Percentiles rank a stretch among this genome's conserved stretches.
Conservation (phyloP, 169 alveolate genomes). For the Plasmodium billcollinsi region DNA sequence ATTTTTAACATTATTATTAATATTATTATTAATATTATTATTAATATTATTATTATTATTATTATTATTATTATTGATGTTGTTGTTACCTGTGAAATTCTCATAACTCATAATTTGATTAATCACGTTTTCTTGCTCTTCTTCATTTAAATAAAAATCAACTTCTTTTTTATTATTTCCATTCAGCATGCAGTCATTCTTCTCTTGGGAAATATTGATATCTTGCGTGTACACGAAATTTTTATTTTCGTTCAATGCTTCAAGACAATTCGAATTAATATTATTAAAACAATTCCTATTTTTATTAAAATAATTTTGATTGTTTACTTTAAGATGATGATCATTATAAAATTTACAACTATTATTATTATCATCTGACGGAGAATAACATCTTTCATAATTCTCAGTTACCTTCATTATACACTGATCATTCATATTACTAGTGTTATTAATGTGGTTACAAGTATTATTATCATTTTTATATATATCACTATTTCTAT, state of each 20-base stretch:
- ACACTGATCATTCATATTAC: background rate
- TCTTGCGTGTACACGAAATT: too few relatives aligned
- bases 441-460: background rate
- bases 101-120: too few relatives aligned
- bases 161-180: too few relatives aligned
- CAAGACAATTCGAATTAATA: background rate
- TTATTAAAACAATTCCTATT: background rate
- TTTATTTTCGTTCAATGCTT: background rate
- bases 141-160: too few relatives aligned
- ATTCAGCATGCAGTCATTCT: too few relatives aligned
- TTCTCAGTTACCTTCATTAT: background rate
- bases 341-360: background rate
- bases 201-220: too few relatives aligned
- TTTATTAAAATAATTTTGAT: background rate
- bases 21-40: too few relatives aligned
- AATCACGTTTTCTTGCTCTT: too few relatives aligned
- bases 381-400: background rate
- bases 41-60: too few relatives aligned
- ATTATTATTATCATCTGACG: background rate
- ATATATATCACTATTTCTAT: background rate
- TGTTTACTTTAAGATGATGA: background rate
- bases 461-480: background rate
- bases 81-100: too few relatives aligned
- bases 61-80: too few relatives aligned
- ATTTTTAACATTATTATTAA: too few relatives aligned